Percentiles rank a stretch among this genome's conserved stretches.
These are phyloP conservation scores for Aspergillus nanangensis DNA, from an alignment of 495 filamentous ascomycete genomes.

Conservation along the genomic window DNA sequence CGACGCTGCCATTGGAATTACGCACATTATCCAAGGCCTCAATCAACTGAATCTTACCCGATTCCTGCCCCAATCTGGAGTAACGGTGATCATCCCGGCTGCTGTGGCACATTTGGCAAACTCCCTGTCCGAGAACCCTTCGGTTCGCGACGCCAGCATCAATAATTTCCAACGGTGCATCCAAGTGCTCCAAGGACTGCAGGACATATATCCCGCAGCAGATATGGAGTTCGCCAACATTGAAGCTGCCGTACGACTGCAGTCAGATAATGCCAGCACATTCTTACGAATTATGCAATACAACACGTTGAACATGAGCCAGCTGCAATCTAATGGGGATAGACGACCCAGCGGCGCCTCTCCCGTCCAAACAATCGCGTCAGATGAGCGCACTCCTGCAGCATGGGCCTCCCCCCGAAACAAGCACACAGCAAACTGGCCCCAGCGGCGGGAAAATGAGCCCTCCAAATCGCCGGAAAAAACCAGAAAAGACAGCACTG, in stretches of 20 bases:
- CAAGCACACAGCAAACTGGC: background rate
- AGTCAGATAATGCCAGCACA: conserved; percentile 24
- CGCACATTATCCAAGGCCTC: conserved; percentile 65
- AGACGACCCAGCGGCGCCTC: conserved; percentile 16
- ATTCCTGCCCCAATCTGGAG: conserved; percentile 77
- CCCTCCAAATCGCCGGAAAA: background rate
- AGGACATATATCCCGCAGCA: conserved; percentile 78
- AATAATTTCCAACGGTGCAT: conserved; percentile 76
- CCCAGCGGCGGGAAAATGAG: background rate
- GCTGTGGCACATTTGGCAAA: conserved; percentile 85
- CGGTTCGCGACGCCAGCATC: conserved; percentile 59
- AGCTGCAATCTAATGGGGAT: conserved; percentile 5
- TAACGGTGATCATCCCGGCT: conserved; percentile 80
- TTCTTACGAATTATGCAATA: conserved; percentile 37
- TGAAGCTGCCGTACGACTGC: conserved; percentile 67
- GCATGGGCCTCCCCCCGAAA: conserved; percentile 11
- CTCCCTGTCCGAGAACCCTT: conserved; percentile 67
- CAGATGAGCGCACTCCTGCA: conserved; percentile 1
- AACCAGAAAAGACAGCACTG: conserved; percentile 5
- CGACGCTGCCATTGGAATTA: conserved; percentile 72
- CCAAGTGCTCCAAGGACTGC: conserved; percentile 68
- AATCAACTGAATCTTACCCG: conserved; percentile 63
- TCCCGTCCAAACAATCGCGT: conserved; percentile 4
- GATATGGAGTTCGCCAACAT: conserved; percentile 78
- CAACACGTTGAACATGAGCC: conserved; percentile 14